Evolutionary conservation across 2,329 filamentous ascomycete genomes (phyloP).

Genomic region (Microsporum ferrugineum): DNA sequence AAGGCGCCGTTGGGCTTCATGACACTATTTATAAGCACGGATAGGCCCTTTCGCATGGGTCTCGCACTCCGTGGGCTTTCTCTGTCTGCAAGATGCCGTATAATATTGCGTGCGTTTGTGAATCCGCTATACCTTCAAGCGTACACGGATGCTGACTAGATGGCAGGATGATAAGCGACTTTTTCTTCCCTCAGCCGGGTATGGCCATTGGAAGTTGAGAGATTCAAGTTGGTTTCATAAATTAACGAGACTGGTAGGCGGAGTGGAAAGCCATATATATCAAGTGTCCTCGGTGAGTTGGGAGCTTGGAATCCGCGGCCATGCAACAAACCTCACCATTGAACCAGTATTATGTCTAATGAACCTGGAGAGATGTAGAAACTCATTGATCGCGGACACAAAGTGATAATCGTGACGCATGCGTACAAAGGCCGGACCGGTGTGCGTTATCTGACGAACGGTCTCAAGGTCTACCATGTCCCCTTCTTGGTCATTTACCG

Average conservation of each 20-base stretch:
- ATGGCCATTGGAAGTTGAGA: constrained; percentile 13
- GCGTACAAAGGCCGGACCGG: constrained; percentile 84
- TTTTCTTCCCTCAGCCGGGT: constrained; percentile 94
- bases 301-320: neutral
- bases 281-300: constrained; percentile 63
- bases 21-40: neutral
- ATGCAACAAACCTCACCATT: neutral
- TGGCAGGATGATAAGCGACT: constrained; percentile 85
- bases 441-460: constrained; percentile 90
- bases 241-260: constrained; percentile 40
- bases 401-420: constrained; percentile 95
- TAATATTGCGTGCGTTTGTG: constrained; percentile 52
- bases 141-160: constrained; percentile 15
- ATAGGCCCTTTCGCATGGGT: neutral
- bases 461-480: constrained; percentile 95
- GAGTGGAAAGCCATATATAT: constrained; percentile 96
- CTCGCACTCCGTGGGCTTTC: neutral
- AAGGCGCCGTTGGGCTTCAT: neutral
- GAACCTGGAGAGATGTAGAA: constrained; percentile 43
- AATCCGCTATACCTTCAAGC: neutral
- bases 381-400: constrained; percentile 92
- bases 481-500: constrained; percentile 95
- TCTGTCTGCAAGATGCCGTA: constrained; percentile 45
- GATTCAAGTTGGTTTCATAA: neutral
- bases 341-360: neutral